Percentiles rank a stretch among this genome's conserved stretches.
phyloP scores from a whole-genome alignment of 75 land plant genomes.

The Pinus taeda region DNA sequence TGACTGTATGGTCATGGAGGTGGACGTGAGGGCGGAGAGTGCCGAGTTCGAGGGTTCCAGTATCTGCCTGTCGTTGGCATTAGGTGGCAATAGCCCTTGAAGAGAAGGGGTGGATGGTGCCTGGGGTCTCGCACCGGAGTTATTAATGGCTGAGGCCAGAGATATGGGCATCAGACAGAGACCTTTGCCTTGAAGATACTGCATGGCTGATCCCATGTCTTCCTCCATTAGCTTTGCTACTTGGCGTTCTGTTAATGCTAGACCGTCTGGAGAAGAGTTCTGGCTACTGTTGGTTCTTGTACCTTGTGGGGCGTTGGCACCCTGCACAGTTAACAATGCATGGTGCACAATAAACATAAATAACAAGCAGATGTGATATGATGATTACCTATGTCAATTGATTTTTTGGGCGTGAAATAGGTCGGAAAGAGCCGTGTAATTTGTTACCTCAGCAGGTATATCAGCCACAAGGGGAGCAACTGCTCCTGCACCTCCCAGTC shows the following conservation, averaged over 20 bases:
- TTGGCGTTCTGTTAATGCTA: constrained; percentile 73
- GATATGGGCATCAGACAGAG: constrained; percentile 98
- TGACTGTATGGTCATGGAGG: constrained; percentile 7
- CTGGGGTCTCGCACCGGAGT: constrained; percentile 21
- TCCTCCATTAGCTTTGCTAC: constrained; percentile 96
- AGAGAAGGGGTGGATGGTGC: background rate
- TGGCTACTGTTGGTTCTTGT: constrained; percentile 12
- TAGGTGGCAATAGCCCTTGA: constrained; percentile 5
- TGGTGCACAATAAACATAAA: too few species aligned
- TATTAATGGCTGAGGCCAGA: constrained; percentile 75
- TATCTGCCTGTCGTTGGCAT: background rate
- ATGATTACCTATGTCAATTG: too few species aligned
- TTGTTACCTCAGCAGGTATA: constrained; percentile 63
- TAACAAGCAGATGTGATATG: too few species aligned
- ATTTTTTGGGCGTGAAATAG: background rate
- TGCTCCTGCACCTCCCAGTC: constrained; percentile 90
- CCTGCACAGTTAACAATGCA: background rate
- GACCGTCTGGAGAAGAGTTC: constrained; percentile 39
- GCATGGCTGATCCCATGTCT: constrained; percentile 98
- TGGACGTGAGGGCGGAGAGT: background rate
- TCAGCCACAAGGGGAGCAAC: constrained; percentile 80
- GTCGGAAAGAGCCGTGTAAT: background rate
- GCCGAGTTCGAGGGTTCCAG: constrained; percentile 5
- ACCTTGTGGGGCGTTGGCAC: background rate
- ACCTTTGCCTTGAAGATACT: constrained; percentile 89